Conservation (phyloP, 1,284 basidiomycete genomes). For the Golubevia sp. region DNA sequence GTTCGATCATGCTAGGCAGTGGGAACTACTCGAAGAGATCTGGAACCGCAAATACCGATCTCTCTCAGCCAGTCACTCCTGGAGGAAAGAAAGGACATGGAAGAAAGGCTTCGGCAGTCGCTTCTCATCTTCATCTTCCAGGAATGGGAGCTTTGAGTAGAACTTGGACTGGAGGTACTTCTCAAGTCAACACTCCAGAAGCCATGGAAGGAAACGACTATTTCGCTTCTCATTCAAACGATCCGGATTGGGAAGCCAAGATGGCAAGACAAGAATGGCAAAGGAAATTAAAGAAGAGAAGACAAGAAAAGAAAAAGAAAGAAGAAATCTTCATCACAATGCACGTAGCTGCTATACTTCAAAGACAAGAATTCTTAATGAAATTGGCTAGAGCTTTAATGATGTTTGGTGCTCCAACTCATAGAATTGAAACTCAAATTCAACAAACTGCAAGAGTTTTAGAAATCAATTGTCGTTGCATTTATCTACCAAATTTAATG, state of each 20-base stretch:
- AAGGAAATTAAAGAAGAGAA: conserved; percentile 46
- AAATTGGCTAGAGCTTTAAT: conserved; percentile 87
- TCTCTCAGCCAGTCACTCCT: too few species aligned
- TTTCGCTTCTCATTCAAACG: conserved; percentile 20
- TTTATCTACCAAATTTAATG: conserved; percentile 84
- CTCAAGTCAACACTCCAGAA: conserved; percentile 41
- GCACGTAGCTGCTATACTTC: conserved; percentile 83
- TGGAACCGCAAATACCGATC: too few species aligned
- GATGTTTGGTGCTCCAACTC: conserved; percentile 93
- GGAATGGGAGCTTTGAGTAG: too few species aligned
- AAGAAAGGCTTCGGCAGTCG: too few species aligned
- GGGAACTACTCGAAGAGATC: too few species aligned
- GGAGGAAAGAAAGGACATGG: too few species aligned
- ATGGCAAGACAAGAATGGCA: conserved; percentile 48
- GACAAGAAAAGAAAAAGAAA: conserved; percentile 50
- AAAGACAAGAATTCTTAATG: conserved; percentile 85
- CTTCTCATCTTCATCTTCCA: too few species aligned
- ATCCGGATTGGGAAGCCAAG: conserved; percentile 21
- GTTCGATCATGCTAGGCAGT: too few species aligned
- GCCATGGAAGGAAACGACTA: conserved; percentile 32
- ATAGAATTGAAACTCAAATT: conserved; percentile 84
- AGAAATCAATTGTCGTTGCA: conserved; percentile 79
- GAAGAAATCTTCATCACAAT: conserved; percentile 70
- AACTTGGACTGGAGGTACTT: conserved; percentile 10
- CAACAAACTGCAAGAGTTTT: conserved; percentile 82